Base-by-base conservation (phyloP, 441 rosid species). In the Jatropha podagrica region DNA sequence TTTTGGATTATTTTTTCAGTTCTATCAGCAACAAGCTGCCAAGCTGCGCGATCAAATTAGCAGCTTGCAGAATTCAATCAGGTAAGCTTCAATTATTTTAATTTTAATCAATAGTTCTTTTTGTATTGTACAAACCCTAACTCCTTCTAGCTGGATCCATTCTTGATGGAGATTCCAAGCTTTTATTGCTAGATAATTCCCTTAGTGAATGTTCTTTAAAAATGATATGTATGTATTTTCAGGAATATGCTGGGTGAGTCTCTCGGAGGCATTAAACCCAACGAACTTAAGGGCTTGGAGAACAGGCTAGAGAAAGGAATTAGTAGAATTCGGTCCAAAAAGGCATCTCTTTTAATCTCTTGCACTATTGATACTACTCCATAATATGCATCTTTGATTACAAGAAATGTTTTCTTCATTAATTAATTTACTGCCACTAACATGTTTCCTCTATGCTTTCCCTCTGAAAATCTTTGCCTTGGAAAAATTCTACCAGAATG, bases 211-310 rank as follows among this genome's bases (percentile, higher is more conserved):
- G 13, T 12, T 49, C 14, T 44, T 65, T 52, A 26, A 48, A 58
- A 58, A 26, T 63, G 42, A 59, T 18, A 59, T 5, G 10, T 15
- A 56, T 54, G 20, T 26, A 3, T 80, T 68, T 79, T 40, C 85
- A 95, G 99, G 91, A 75, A 96, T 60, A 83, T 92, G 96, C 80
- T 91, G 77, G 98, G 99, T 55, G 98, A 95, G 80, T 80, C 92
- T 0, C 78, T 93, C 17, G 87, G 87, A 62, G 65, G 76, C 63
- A 69, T 91, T 83, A 72, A 7, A n/a, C 66, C 80, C 49, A 93
- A 85, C 80, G 95, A 92, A 0, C 92, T 95, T 56, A 95, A 84
- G 81, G 81, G 54, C 76, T 81, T 90, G 85, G 99, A 95, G 85
- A n/a, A n/a, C 61, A 82, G 83, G 73, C 79, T 95, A 72, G 99